Evolutionary conservation across 75 land plant genomes (phyloP).

Genomic region (Picea sitchensis): DNA sequence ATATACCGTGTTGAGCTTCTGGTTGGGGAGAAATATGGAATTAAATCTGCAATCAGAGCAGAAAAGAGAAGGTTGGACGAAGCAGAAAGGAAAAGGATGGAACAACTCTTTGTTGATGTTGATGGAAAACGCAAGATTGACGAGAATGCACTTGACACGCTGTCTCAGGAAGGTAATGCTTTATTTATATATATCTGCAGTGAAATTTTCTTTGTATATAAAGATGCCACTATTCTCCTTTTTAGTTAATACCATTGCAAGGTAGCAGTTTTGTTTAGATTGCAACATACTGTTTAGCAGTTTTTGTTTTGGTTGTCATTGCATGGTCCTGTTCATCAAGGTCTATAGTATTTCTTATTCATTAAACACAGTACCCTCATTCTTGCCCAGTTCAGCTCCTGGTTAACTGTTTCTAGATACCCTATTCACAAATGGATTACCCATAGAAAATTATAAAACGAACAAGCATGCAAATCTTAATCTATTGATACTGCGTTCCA

Average conservation of each 20-base stretch:
- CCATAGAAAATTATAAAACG: neutral
- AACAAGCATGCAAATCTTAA: neutral
- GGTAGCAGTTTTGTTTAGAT: no score
- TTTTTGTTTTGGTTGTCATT: neutral
- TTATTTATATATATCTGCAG: neutral
- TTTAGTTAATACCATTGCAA: neutral
- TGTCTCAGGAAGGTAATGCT: constrained; percentile 67
- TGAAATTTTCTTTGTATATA: no score
- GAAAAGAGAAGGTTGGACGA: constrained; percentile 67
- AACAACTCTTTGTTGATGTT: neutral
- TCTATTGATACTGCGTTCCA: neutral
- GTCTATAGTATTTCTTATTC: neutral
- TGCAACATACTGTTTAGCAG: neutral
- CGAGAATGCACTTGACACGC: constrained; percentile 49
- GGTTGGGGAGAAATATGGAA: constrained; percentile 88
- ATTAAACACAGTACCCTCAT: neutral
- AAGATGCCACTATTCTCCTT: neutral
- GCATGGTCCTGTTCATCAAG: neutral
- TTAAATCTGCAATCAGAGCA: constrained; percentile 86
- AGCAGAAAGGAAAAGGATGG: constrained; percentile 20
- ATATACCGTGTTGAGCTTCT: constrained; percentile 83
- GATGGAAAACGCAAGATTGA: constrained; percentile 29
- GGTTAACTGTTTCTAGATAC: neutral
- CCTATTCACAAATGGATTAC: no score
- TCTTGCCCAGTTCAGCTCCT: neutral